Evolutionary conservation across 352 stramenopile genomes (phyloP), one percentile per base, ranked within the genome.

Genomic region (Plasmopara viticola): DNA sequence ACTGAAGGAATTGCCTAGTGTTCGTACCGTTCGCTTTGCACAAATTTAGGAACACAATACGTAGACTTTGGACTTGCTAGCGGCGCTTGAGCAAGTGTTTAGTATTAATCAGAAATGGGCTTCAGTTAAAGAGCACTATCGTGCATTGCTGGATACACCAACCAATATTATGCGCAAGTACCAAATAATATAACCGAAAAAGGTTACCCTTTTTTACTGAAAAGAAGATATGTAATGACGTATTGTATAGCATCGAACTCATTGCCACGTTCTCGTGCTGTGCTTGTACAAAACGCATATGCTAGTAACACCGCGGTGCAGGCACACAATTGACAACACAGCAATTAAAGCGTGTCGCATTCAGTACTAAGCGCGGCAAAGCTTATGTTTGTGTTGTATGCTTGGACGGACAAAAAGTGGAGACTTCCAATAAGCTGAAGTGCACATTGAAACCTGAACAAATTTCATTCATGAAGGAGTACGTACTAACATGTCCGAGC

Each of bases 311-410:
- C 55, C 48, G 15, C 75, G 77, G 41, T 90, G 80, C 41, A 70
- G 44, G 51, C 83, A 93, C 39, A 87, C 68, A 33, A 79, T 54
- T 2, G 70, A 70, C 49, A 89, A 68, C 46, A 54, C 91, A 93
- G 39, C 71, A 68, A 40, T 87, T 93, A 48, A 80, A 93, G 13
- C 80, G 70, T 50, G 78, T 86, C 10, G 79, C 83, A 54, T 76
- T 76, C 20, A 86, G 51, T 18, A 82, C 75, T 5, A 74, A 83
- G 38, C 66, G 68, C n/a, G 59, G 59, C 10, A 91, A 65, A 20
- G 73, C 81, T 25, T 3, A 25, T 25, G 20, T 25, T 25, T 25
- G 20, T 25, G 20, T 25, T n/a, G n/a, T n/a, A n/a, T n/a, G n/a
- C n/a, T n/a, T n/a, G n/a, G n/a, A n/a, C n/a, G n/a, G n/a, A n/a